Base-by-base conservation (phyloP, 108 stramenopile genomes). In the Skeletonema tropicum region DNA sequence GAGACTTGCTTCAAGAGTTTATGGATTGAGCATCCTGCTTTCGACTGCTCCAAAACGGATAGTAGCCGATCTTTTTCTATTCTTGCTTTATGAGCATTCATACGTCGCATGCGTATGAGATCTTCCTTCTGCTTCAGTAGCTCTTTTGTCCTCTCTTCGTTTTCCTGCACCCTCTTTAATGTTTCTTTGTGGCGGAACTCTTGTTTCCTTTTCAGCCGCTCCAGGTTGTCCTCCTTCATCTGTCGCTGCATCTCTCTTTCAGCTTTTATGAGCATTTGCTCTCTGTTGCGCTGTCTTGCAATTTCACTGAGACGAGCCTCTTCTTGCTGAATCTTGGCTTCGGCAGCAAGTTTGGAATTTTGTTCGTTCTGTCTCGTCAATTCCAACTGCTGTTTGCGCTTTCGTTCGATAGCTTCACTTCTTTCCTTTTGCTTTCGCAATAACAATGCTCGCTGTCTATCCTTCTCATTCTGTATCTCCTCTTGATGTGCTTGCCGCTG, bases 41-140 rank as follows among this genome's bases (percentile, higher is more conserved):
- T 71, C 1, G 70, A 65, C 30, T 70, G 55, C 2, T 78, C 77
- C 19, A 78, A 32, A 21, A 66, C 57, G 6, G 64, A 38, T 31
- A 64, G 48, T 5, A 71, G 48, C 49, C 48, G 26, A 71, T 78
- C 76, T 30, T 70, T 77, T 30, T 77, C 57, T 4, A 77, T 49
- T 14, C 70, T 77, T 10, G 76, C 68, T 25, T 77, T 64, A 7
- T 8, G 39, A 5, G 76, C 69, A 70, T 64, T 70, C 52, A 60
- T 64, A 31, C 45, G 36, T 19, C 76, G 45, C 64, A 39, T 63
- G 31, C 38, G 31, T 8, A 66, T 19, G 10, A 70, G 26, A 23
- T 70, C 69, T 9, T 12, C 69, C 32, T 67, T 77, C 38, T 70
- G 33, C 41, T 41, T 39, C 57, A 65, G 57, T 7, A 70, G 26